Evolutionary conservation across 352 stramenopile genomes (phyloP).

Genomic region (Pseudoperonospora humuli): DNA sequence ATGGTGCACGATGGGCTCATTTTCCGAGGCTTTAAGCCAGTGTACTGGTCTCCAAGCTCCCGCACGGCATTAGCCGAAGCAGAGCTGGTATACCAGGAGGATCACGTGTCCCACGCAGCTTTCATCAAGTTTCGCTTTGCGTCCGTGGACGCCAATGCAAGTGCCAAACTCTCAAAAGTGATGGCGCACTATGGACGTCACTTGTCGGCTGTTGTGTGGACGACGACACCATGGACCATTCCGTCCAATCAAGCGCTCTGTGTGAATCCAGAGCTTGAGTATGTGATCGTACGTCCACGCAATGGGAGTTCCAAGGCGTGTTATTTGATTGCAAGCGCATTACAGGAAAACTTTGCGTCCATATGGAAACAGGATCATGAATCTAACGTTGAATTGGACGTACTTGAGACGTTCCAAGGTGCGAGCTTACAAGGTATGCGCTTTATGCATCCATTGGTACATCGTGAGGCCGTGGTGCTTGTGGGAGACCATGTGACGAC

Average conservation of each 20-base stretch:
- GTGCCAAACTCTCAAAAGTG: slow-evolving; percentile 10
- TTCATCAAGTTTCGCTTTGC: slow-evolving; percentile 87
- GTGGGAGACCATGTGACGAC: slow-evolving; percentile 96
- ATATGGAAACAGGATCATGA: slow-evolving; percentile 12
- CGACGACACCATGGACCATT: slow-evolving; percentile 98
- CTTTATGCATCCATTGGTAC: slow-evolving; percentile 88
- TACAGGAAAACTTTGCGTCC: slow-evolving; percentile 39
- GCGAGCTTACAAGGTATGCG: slow-evolving; percentile 37
- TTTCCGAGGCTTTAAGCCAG: slow-evolving; percentile 96
- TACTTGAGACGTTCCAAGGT: slow-evolving; percentile 62
- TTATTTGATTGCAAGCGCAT: slow-evolving; percentile 56
- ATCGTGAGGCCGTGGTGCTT: slow-evolving; percentile 80
- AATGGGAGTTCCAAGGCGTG: slow-evolving; percentile 19
- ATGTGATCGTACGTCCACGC: slow-evolving; percentile 81
- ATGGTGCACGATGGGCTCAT: slow-evolving; percentile 95
- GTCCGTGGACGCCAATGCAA: slow-evolving; percentile 19
- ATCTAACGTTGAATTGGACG: slow-evolving; percentile 23
- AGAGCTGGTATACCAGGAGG: slow-evolving; percentile 97
- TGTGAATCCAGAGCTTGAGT: slow-evolving; percentile 91
- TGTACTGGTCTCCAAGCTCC: slow-evolving; percentile 98
- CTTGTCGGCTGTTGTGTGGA: slow-evolving; percentile 90
- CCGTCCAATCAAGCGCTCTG: slow-evolving; percentile 96
- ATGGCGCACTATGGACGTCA: slow-evolving; percentile 35
- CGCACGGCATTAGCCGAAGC: slow-evolving; percentile 96
- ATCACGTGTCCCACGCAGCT: slow-evolving; percentile 94